Percentiles rank a stretch among this genome's conserved stretches.
phyloP scores from a whole-genome alignment of 768 basidiomycete genomes.

The Lactifluus pinguis region DNA sequence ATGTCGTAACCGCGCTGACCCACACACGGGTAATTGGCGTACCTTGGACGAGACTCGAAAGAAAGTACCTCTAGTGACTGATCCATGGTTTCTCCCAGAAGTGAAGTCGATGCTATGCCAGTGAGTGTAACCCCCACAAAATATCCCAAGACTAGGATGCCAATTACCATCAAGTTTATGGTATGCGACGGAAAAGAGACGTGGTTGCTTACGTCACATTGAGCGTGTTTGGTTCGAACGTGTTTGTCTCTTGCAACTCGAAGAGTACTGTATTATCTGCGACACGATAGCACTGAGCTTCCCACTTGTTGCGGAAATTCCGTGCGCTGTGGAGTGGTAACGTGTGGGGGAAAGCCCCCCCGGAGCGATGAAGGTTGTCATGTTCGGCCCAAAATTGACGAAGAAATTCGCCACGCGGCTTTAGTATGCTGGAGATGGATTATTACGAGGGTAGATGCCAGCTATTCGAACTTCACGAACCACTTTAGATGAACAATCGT shows the following conservation, averaged over 20 bases:
- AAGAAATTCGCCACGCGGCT: constrained; percentile 31
- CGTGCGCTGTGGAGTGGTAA: constrained; percentile 35
- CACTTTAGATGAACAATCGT: constrained; percentile 18
- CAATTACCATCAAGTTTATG: background rate
- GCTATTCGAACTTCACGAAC: constrained; percentile 21
- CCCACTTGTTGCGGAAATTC: constrained; percentile 35
- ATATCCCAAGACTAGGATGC: constrained; percentile 31
- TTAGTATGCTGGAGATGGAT: constrained; percentile 32
- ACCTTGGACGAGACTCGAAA: constrained; percentile 21
- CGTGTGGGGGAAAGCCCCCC: constrained; percentile 38
- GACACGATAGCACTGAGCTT: constrained; percentile 38
- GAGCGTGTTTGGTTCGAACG: no score
- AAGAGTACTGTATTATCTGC: constrained; percentile 31
- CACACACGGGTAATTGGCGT: no score
- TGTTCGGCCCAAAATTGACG: constrained; percentile 37
- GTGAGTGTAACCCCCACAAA: constrained; percentile 38
- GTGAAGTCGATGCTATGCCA: constrained; percentile 32
- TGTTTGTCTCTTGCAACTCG: background rate
- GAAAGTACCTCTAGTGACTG: constrained; percentile 24
- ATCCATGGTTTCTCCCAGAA: constrained; percentile 36
- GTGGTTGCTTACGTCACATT: constrained; percentile 24
- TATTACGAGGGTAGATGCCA: constrained; percentile 2
- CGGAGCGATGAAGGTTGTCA: constrained; percentile 37
- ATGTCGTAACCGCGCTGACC: background rate
- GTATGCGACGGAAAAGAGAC: background rate